phyloP scores from a whole-genome alignment of 2,329 filamentous ascomycete species.

The Apiospora rasikravindrae region DNA sequence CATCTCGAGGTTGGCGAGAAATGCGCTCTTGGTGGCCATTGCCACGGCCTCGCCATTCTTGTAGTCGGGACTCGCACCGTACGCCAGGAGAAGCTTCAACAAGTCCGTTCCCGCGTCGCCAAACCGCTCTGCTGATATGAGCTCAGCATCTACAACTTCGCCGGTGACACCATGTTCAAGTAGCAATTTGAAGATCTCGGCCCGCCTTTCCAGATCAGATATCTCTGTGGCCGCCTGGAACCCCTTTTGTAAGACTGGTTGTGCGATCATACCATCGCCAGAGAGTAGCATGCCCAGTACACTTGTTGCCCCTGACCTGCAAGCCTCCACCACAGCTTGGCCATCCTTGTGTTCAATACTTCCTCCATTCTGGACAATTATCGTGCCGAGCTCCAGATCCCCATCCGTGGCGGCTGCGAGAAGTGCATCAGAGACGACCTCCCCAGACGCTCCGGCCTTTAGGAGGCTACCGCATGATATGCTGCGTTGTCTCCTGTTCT shows the following conservation, averaged over 20 bases:
- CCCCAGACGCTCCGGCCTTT: conserved; percentile 50
- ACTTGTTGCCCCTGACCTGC: conserved; percentile 53
- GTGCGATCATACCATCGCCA: conserved; percentile 44
- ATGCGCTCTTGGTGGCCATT: conserved; percentile 57
- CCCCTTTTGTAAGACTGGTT: conserved; percentile 51
- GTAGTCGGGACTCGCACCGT: conserved; percentile 61
- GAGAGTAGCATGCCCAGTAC: conserved; percentile 57
- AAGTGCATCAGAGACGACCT: conserved; percentile 55
- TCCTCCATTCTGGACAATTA: conserved; percentile 58
- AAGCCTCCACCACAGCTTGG: conserved; percentile 60
- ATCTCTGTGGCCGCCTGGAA: conserved; percentile 63
- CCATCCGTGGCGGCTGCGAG: conserved; percentile 58
- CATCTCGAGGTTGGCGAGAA: conserved; percentile 54
- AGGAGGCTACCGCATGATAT: conserved; percentile 53
- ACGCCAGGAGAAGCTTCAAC: conserved; percentile 54
- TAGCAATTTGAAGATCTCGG: conserved; percentile 56
- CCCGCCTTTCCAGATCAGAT: conserved; percentile 53
- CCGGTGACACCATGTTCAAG: conserved; percentile 55
- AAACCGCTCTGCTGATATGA: conserved; percentile 58
- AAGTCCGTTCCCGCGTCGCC: conserved; percentile 54
- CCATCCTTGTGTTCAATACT: conserved; percentile 56
- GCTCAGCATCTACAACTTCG: conserved; percentile 57
- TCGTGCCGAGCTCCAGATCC: conserved; percentile 55
- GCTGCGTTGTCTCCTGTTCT: conserved; percentile 46
- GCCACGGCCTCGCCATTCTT: conserved; percentile 61